Base-by-base conservation (phyloP, 176 grass and related monocot genomes). In the Cenchrus fungigraminus region DNA sequence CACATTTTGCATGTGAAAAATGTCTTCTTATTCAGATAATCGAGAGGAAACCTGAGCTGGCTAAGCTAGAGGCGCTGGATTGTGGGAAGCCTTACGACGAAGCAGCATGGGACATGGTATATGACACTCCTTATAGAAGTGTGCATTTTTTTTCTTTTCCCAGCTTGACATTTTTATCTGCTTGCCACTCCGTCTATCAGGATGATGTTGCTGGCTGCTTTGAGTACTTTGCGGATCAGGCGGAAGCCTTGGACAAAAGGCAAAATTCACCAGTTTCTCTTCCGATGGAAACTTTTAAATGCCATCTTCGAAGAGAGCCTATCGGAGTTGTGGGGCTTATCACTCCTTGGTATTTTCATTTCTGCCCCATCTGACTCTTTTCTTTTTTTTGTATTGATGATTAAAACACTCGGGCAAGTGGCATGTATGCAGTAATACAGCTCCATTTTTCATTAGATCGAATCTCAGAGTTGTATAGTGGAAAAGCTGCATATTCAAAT, bases 201-300 rank as follows among this genome's bases (percentile, higher is more conserved):
- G 93, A 99, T 76, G 97, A 99, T 92, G 97, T 99, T 86, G 93
- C 97, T 62, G 93, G 97, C 47, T 99, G 97, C 86, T 96, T 99
- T 61, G 97, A 99, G 90, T 99, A 84, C 79, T 99, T 89, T 42
- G 97, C 97, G 6, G 90, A 85, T 84, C 90, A 91, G 83, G 97
- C 89, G 25, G 93, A 96, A 79, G 88, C 83, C 53, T 91, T 96
- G 80, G 97, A 96, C 92, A 87, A 79, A 87, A 99, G 79, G 70
- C 93, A 99, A 90, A 99, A 89, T 82, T 52, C 91, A 25, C 86
- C 82, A 34, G 78, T 99, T 37, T 89, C 91, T 82, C 88, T 99
- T 84, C 97, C 97, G 20, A 73, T 97, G 88, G 86, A 99, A 73
- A 99, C 79, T 44, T 99, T 96, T 78, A 99, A 96, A 86, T 96